Evolutionary conservation across 768 basidiomycete species (phyloP), one percentile per base, ranked within the genome.

Genomic region (Mycena amicta): DNA sequence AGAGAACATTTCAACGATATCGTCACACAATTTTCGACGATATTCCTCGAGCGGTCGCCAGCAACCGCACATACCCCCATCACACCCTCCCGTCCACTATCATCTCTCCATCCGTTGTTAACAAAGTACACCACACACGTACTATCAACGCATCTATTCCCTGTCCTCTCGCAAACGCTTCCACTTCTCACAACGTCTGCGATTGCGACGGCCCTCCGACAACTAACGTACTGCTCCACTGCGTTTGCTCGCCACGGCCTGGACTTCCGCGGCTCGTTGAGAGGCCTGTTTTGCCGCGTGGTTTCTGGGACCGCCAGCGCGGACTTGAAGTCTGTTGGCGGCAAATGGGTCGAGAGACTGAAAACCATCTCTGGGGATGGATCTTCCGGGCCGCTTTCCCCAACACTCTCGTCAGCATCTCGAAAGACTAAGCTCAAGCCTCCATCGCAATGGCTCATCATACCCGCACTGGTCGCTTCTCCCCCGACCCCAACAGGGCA

Each of bases 241-340:
- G 94, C 95, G 1, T 97, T 97, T 67, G 82, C 92, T 0, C 86
- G 95, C n/a, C 83, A 96, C 16, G 96, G 96, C 0, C 80, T 96
- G 66, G 95, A 97, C 69, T 98, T 99, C 72, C 84, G 88, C 29
- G 72, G 80, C 0, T 72, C 89, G 18, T 75, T 97, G 28, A 81
- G 81, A 3, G 79, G 81, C n/a, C 75, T 90, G 2, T 87, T 95
- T 69, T 79, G 80, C 37, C 72, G 76, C 45, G 89, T 90, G 2
- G 87, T 94, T 12, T 69, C 81, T 3, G 70, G 74, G 26, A 80
- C 84, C 5, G 83, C 90, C 30, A 74, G 75, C 8, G 74, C 75
- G 26, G 85, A 88, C 39, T 71, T 91, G 47, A 68, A 70, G 5
- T 70, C 71, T 0, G 82, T 82, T 0, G 65, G 68, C 25, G 64